Percentiles rank a stretch among this genome's conserved stretches.
phyloP scores from a whole-genome alignment of 495 filamentous ascomycete species.

The Glarea lozoyensis region DNA sequence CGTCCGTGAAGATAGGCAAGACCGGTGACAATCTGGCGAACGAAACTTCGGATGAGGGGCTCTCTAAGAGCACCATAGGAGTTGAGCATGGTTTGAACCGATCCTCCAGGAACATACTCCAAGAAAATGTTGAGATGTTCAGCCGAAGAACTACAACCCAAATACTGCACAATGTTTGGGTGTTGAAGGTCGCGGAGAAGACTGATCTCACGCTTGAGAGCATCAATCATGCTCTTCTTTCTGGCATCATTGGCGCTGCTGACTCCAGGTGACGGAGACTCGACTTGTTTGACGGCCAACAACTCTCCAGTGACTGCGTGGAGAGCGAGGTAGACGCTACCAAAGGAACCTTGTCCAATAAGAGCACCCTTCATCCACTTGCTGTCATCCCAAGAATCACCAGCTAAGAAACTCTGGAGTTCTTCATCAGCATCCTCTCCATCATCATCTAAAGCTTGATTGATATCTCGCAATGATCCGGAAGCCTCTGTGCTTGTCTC shows the following conservation, averaged over 20 bases:
- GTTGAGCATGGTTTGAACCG: conserved; percentile 95
- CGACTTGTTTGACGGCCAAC: conserved; percentile 97
- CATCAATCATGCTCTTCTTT: conserved; percentile 96
- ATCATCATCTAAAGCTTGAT: conserved; percentile 68
- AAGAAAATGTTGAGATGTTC: conserved; percentile 98
- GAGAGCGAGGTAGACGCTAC: conserved; percentile 92
- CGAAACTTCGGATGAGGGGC: conserved; percentile 90
- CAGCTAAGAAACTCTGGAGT: conserved; percentile 72
- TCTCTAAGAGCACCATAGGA: conserved; percentile 94
- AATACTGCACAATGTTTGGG: conserved; percentile 95
- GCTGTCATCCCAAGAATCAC: conserved; percentile 87
- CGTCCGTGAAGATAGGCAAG: conserved; percentile 92
- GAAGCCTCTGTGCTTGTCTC: conserved; percentile 62
- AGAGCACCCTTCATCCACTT: conserved; percentile 99
- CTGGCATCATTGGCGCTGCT: conserved; percentile 74
- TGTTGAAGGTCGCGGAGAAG: conserved; percentile 92
- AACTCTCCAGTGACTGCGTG: conserved; percentile 95
- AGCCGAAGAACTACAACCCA: conserved; percentile 85
- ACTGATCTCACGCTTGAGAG: conserved; percentile 91
- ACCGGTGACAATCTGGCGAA: conserved; percentile 89
- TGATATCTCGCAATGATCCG: conserved; percentile 42
- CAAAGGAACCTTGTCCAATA: conserved; percentile 95
- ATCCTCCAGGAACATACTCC: conserved; percentile 96
- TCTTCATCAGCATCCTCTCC: conserved; percentile 79
- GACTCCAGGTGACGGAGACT: conserved; percentile 73